Evolutionary conservation across 2,329 filamentous ascomycete genomes (phyloP).

Genomic region (Xylariaceae sp.): DNA sequence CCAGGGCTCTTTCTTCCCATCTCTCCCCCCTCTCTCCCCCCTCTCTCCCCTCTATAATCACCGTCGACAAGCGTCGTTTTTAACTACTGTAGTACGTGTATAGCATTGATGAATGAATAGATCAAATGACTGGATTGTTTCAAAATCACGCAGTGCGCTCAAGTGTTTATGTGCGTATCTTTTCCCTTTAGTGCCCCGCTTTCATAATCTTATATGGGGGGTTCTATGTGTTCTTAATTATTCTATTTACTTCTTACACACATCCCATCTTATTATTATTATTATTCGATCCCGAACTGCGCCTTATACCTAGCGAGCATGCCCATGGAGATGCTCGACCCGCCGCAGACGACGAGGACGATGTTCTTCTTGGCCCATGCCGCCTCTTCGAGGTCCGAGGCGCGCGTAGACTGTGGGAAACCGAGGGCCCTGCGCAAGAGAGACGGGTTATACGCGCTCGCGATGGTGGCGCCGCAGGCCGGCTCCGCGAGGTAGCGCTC

Average conservation of each 20-base stretch:
- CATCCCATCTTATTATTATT: no score
- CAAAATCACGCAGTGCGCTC: no score
- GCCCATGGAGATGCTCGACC: constrained; percentile 59
- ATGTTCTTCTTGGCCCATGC: constrained; percentile 64
- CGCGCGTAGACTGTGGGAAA: no score
- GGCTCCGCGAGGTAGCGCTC: constrained; percentile 76
- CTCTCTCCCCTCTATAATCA: constrained; percentile 25
- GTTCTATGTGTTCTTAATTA: no score
- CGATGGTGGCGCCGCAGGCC: constrained; percentile 77
- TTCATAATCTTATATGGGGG: no score
- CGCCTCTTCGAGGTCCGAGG: constrained; percentile 44
- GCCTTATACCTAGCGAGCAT: constrained; percentile 55
- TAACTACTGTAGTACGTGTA: constrained; percentile 18
- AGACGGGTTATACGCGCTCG: constrained; percentile 55
- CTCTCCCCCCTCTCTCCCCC: no score
- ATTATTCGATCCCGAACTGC: constrained; percentile 40
- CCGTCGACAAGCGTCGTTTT: constrained; percentile 16
- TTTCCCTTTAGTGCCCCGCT: not conserved
- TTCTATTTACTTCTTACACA: no score
- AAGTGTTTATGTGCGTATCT: no score
- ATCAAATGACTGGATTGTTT: no score
- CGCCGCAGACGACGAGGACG: constrained; percentile 81
- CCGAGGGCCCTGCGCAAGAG: constrained; percentile 58
- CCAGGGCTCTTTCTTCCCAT: constrained; percentile 16
- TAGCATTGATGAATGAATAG: constrained; percentile 21